Evolutionary conservation across 1,139 yeast species (phyloP).

Genomic region (Saccharomyces hybrid): DNA sequence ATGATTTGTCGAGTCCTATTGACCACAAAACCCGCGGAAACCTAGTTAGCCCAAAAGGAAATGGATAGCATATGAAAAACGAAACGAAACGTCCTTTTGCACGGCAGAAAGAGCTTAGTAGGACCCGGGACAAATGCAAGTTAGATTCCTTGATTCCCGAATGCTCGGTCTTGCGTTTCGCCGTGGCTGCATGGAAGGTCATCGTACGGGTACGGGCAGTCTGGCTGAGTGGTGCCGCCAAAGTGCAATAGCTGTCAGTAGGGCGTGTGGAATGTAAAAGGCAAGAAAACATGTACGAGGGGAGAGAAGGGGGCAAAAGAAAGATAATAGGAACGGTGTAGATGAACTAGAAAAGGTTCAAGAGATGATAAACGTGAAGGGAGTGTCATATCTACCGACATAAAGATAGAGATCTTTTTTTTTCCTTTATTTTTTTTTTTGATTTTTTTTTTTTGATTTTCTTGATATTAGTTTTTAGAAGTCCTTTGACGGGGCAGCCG

Average conservation of each 20-base stretch:
- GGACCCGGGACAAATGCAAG: background rate
- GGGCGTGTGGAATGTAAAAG: background rate
- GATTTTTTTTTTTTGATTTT: background rate
- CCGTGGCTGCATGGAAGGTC: background rate
- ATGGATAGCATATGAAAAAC: background rate
- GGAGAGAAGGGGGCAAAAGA: background rate
- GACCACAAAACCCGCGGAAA: background rate
- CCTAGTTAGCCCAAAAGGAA: background rate
- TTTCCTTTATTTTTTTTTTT: background rate
- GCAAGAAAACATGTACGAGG: background rate
- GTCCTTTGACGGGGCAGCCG: background rate
- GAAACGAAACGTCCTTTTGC: background rate
- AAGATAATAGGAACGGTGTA: background rate
- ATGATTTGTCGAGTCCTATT: background rate
- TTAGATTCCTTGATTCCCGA: background rate
- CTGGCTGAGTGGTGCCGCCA: background rate
- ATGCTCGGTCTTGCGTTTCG: background rate
- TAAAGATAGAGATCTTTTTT: background rate
- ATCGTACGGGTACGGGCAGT: background rate
- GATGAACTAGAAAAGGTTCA: background rate
- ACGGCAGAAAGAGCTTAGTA: background rate
- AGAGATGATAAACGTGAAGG: background rate
- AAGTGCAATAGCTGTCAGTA: background rate
- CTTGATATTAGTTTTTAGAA: background rate
- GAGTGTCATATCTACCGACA: background rate